Evolutionary conservation across 2,329 filamentous ascomycete genomes (phyloP), one percentile per base, ranked within the genome.

Genomic region (Apiospora malaysiana): DNA sequence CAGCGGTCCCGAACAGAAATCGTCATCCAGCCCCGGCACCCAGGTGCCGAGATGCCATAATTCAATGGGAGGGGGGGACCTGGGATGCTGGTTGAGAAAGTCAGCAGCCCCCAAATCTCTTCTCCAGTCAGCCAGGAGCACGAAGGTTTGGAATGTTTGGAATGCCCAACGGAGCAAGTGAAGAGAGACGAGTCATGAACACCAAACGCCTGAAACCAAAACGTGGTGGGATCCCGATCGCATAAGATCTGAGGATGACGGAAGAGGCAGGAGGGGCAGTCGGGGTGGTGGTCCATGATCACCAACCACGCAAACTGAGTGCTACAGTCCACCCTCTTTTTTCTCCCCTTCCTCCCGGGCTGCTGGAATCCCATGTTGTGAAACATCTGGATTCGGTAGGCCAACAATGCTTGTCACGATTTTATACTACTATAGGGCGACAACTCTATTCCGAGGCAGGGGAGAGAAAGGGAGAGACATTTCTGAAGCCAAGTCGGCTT

Each of bases 161-260:
- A n/a, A n/a, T n/a, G n/a, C n/a, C n/a, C n/a, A n/a, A n/a, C n/a
- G n/a, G n/a, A n/a, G n/a, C n/a, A n/a, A n/a, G 27, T 16, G 25
- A 32, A 56, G 23, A 27, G 32, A 63, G 18, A 63, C 51, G 37
- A 37, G 51, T 59, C 51, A 37, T 27, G 32, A 59, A 59, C 14
- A 63, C 32, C 21, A 4, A 63, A 63, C 21, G 56, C 32, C 56
- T 63, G 56, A 63, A 63, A 63, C 56, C 56, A 63, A 40, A 40
- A 40, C 56, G 56, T 40, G 56, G 56, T 63, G 56, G 56, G n/a
- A 63, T 63, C 56, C 27, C 27, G 56, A 63, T 63, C 32, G 32
- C 56, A 63, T 40, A 40, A 32, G 56, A 63, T 63, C 56, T 63
- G 56, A 5, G 37, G 51, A 63, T n/a, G 56, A 37, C 27, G 56